Evolutionary conservation across 129 eudicot species (phyloP), one percentile per base, ranked within the genome.

Genomic region (Flaveria trinervia): DNA sequence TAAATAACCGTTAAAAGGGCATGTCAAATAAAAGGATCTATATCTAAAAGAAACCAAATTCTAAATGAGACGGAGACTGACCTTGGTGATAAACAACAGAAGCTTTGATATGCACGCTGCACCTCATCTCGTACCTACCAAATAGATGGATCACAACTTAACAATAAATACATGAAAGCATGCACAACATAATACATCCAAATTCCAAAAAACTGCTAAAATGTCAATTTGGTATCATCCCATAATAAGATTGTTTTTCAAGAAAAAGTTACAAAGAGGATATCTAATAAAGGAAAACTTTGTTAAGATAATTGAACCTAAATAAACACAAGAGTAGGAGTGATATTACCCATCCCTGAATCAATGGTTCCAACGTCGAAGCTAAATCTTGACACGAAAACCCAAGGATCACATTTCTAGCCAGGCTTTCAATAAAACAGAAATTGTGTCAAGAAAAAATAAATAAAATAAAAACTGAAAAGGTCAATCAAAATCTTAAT

Each of bases 71-170:
- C 41, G 28, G 65, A 78, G 18, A 8, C 78, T 71, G 23, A 89
- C 98, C 96, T 88, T 80, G 88, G 69, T 65, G 77, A 71, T 49
- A 88, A 70, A 51, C 83, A 82, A 7, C 65, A 74, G 15, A 66
- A 76, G 72, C 46, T 72, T 61, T 72, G 77, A 59, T 87, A 59
- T 65, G 84, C 80, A 39, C 65, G 85, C 7, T 84, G 84, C 75
- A 92, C 90, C 72, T 87, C 93, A 23, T 92, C 92, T 74, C 78
- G 86, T 55, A 92, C 96, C 98, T 92, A 77, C 80, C 49, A 73
- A 52, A 70, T 79, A 74, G 30, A 57, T 7, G 59, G 46, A 59
- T 52, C 61, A 56, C 79, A 64, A 23, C 9, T 16, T 50, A 65
- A 9, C 60, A 51, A 74, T 69, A 52, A 57, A 48, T 13, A 43